Percentiles rank a stretch among this genome's conserved stretches.
These are phyloP conservation scores for Gorgonomyces haynaldii DNA, from an alignment of 192 early-diverging fungal genomes.

Conservation along the genomic window DNA sequence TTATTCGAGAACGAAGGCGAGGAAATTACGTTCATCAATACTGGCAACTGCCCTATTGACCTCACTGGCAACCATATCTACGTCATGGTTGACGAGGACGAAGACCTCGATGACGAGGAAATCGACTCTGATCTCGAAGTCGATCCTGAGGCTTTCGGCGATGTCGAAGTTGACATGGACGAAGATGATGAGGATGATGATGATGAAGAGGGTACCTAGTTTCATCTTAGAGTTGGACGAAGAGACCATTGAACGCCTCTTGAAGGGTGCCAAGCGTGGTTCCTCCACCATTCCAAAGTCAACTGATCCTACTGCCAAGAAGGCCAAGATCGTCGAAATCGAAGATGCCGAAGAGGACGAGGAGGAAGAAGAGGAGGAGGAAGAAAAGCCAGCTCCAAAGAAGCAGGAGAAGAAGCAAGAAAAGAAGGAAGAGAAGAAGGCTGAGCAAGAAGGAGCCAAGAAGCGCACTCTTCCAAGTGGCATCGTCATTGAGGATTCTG, in stretches of 20 bases:
- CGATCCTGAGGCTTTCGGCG: slow-evolving; percentile 19
- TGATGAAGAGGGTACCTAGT: slow-evolving; percentile 11
- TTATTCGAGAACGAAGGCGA: slow-evolving; percentile 40
- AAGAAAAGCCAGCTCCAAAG: slow-evolving; percentile 11
- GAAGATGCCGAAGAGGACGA: slow-evolving; percentile 8
- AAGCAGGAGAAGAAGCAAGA: slow-evolving; percentile 30
- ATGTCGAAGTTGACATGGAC: slow-evolving; percentile 27
- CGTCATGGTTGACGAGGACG: slow-evolving; percentile 29
- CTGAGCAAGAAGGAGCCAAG: slow-evolving; percentile 30
- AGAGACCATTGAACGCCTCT: neutral
- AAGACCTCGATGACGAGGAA: slow-evolving; percentile 28
- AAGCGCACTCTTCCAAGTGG: slow-evolving; percentile 59
- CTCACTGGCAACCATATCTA: slow-evolving; percentile 63
- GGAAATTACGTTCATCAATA: slow-evolving; percentile 64
- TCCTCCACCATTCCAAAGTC: too few relatives aligned
- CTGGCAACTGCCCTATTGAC: slow-evolving; percentile 55
- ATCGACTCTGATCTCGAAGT: slow-evolving; percentile 1
- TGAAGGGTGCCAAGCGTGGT: neutral
- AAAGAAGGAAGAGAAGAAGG: slow-evolving; percentile 34
- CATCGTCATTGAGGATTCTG: slow-evolving; percentile 70
- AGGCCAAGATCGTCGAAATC: slow-evolving; percentile 33
- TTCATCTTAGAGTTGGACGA: slow-evolving; percentile 2
- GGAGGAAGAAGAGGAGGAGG: slow-evolving; percentile 25
- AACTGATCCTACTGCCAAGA: slow-evolving; percentile 12
- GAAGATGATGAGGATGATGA: slow-evolving; percentile 20